Percentiles rank a stretch among this genome's conserved stretches.
These are phyloP conservation scores for Patellaria atrata DNA, from an alignment of 495 filamentous ascomycete species.

Conservation along the genomic window DNA sequence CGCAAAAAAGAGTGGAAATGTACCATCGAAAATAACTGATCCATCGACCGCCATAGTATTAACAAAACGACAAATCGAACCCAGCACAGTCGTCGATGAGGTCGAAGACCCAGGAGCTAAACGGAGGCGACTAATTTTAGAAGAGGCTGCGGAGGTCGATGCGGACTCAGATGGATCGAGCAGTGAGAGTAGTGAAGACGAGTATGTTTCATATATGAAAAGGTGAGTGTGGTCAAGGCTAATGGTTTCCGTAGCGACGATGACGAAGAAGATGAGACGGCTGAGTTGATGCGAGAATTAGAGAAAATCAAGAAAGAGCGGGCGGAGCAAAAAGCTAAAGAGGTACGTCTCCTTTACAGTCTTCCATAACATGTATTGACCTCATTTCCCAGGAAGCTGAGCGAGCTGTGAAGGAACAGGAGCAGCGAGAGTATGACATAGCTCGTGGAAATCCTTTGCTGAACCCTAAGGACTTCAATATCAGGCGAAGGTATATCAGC, in stretches of 20 bases:
- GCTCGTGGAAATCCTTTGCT: constrained; percentile 85
- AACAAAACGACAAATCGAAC: constrained; percentile 55
- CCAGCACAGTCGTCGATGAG: constrained; percentile 27
- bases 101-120: constrained; percentile 73
- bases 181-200: constrained; percentile 47
- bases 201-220: constrained; percentile 32
- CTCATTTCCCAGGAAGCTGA: constrained; percentile 33
- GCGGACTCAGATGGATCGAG: constrained; percentile 62
- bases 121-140: constrained; percentile 61
- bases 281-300: constrained; percentile 77
- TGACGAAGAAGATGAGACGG: constrained; percentile 79
- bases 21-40: constrained; percentile 7
- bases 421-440: constrained; percentile 72
- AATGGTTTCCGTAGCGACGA: constrained; percentile 52
- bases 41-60: constrained; percentile 21
- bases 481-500: constrained; percentile 43
- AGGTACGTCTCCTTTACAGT: constrained; percentile 33
- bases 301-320: constrained; percentile 90
- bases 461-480: constrained; percentile 59
- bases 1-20: constrained; percentile 58
- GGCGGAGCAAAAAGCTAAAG: constrained; percentile 68
- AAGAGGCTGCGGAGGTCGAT: constrained; percentile 80
- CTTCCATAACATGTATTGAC: not conserved
- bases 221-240: no score
- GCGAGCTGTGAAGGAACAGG: constrained; percentile 61